Evolutionary conservation across 1,139 yeast species (phyloP).

Genomic region (Geotrichum bryndzae): DNA sequence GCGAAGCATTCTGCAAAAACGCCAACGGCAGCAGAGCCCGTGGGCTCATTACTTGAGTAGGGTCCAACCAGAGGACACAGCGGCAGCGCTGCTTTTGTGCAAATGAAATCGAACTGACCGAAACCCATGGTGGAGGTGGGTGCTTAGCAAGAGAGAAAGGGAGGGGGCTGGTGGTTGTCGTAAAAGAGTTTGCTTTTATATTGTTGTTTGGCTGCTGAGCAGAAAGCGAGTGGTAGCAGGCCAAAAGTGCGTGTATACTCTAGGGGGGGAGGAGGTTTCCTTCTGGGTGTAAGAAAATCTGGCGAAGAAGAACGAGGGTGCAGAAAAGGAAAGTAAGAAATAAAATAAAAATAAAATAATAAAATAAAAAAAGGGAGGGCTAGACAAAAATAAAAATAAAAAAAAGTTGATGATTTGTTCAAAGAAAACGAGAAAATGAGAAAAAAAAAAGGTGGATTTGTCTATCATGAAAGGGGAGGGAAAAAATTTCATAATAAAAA

Average conservation of each 20-base stretch:
- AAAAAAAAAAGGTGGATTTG: background rate
- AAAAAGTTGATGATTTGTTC: background rate
- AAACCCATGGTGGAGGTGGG: constrained; percentile 35
- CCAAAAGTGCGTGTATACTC: background rate
- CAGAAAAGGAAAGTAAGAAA: too few species aligned
- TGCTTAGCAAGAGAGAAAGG: background rate
- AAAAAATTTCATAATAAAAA: too few species aligned
- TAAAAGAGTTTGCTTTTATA: background rate
- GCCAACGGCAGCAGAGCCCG: constrained; percentile 44
- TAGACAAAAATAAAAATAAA: background rate
- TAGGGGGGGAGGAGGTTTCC: background rate
- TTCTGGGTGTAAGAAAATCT: too few species aligned
- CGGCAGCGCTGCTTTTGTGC: constrained; percentile 68
- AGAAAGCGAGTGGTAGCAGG: background rate
- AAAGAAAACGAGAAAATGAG: background rate
- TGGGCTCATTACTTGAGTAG: constrained; percentile 54
- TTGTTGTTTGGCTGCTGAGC: background rate
- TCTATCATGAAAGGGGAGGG: background rate
- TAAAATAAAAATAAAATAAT: background rate
- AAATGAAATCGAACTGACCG: constrained; percentile 65
- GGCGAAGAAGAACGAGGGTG: too few species aligned
- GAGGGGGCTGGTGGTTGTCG: background rate
- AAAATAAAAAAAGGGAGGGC: background rate
- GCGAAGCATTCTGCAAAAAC: constrained; percentile 76
- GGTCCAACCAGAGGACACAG: constrained; percentile 62